Percentiles rank a stretch among this genome's conserved stretches.
These are phyloP conservation scores for Talaromyces rugulosus DNA, from an alignment of 2,329 filamentous ascomycete species.

Conservation along the genomic window DNA sequence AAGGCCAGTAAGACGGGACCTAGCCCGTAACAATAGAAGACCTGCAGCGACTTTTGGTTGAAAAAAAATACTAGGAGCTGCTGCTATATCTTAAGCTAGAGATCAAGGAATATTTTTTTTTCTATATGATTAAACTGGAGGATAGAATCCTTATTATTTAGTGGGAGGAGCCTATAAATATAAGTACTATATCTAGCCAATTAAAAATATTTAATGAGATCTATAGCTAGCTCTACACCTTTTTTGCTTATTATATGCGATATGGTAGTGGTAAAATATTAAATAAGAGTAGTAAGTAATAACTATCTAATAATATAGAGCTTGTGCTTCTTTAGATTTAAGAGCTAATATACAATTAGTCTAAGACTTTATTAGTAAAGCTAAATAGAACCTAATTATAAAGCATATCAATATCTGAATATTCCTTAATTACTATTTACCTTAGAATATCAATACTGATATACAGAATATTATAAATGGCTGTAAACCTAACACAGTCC, in stretches of 20 bases:
- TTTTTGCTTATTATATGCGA: background rate
- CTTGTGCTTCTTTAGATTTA: too few species aligned
- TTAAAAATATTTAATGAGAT: background rate
- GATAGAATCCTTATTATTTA: too few species aligned
- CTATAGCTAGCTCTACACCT: background rate
- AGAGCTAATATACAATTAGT: too few species aligned
- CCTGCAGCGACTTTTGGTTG: constrained; percentile 15
- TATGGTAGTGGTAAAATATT: background rate
- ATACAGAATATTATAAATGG: constrained; percentile 19
- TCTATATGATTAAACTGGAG: too few species aligned
- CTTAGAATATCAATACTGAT: constrained; percentile 13
- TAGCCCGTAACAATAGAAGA: too few species aligned
- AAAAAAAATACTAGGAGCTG: constrained; percentile 9
- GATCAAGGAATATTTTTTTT: background rate
- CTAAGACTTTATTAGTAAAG: constrained; percentile 21
- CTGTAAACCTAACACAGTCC: constrained; percentile 16
- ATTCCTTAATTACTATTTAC: constrained; percentile 20
- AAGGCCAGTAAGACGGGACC: too few species aligned
- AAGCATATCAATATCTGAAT: constrained; percentile 17
- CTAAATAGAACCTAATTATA: constrained; percentile 30
- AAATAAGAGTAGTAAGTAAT: background rate
- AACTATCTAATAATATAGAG: background rate
- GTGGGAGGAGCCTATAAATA: too few species aligned
- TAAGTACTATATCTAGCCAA: too few species aligned
- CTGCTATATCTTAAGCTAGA: constrained; percentile 12